Base-by-base conservation (phyloP, 2,329 filamentous ascomycete species). In the Hypoxylon sp. region DNA sequence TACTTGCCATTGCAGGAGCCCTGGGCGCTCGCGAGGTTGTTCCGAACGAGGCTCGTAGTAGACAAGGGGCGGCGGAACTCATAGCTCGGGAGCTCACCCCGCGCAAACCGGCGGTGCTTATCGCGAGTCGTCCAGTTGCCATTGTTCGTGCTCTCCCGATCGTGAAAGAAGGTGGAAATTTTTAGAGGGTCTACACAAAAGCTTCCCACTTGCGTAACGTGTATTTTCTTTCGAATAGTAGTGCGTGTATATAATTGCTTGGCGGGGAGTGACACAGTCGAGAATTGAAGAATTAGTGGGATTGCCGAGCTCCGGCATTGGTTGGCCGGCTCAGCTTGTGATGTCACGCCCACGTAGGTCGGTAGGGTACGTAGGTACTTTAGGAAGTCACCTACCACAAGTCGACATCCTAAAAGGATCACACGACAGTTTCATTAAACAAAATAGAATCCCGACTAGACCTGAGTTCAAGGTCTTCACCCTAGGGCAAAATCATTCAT, bases 91-190 rank as follows among this genome's bases (percentile, higher is more conserved):
- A 55, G 41, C 53, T 32, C 7, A 28, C 36, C 21, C 62, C 53
- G 36, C 68, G 68, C 51, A 67, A 25, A 5, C 45, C 46, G 3
- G 64, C 55, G 13, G 58, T 13, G 11, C 51, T 48, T 19, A 53
- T 30, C 14, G 48, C 55, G 41, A 68, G 23, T 56, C 57, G 68
- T 61, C 61, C 59, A n/a, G 72, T 64, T 23, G 72, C 63, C 60
- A 66, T 69, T 21, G 25, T 57, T 10, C 5, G 13, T 21, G 11
- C 4, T 6, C 9, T 43, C 14, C 13, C 5, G 56, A 45, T 23
- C n/a, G 2, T 49, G 21, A 21, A 11, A 30, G 21, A 30, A 9
- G 7, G 9, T 21, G 28, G 32, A 46, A 25, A 10, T 28, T 2
- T 2, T 17, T 6, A 7, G 28, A 32, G 53, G 30, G 13, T 13